A percentile compares a stretch with the other conserved stretches of the same genome.
These are phyloP conservation scores for Rosa persica DNA, from an alignment of 306 rosid species.

Conservation along the genomic window DNA sequence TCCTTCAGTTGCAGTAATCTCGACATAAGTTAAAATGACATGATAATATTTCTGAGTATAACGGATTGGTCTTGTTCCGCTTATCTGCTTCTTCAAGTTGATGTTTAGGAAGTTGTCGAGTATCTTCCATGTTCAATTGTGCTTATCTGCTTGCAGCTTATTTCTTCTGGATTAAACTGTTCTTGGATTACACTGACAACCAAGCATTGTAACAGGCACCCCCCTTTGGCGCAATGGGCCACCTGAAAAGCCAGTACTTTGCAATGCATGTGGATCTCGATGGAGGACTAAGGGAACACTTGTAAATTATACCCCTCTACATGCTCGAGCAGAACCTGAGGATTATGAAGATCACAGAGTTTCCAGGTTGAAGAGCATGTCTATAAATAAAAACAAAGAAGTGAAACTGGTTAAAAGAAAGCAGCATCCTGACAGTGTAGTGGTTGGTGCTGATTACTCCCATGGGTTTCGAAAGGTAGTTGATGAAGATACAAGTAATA, in stretches of 20 bases:
- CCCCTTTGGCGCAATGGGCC: constrained; percentile 99
- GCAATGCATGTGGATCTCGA: constrained; percentile 99
- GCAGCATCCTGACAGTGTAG: constrained; percentile 49
- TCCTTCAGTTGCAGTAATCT: not conserved
- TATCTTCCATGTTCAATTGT: constrained; percentile 20
- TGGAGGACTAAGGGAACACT: constrained; percentile 99
- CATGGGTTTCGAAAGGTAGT: constrained; percentile 56
- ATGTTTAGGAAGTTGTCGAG: not conserved
- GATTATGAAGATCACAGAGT: constrained; percentile 71
- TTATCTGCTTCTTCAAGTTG: not conserved
- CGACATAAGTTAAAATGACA: not conserved
- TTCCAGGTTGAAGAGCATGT: constrained; percentile 67
- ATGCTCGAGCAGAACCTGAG: constrained; percentile 86
- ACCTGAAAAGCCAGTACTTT: constrained; percentile 93
- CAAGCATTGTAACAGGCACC: constrained; percentile 70
- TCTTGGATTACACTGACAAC: constrained; percentile 35
- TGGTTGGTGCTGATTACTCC: constrained; percentile 50
- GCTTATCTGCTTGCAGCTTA: constrained; percentile 17
- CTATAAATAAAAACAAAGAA: constrained; percentile 73
- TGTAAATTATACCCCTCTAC: constrained; percentile 93
- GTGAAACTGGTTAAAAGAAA: constrained; percentile 69
- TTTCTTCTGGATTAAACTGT: constrained; percentile 15
- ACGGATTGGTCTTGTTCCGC: not conserved
- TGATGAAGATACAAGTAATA: constrained; percentile 86
- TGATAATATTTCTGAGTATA: not conserved